Evolutionary conservation across 1,284 basidiomycete genomes (phyloP).

Genomic region (Phellinidium pouzarii): DNA sequence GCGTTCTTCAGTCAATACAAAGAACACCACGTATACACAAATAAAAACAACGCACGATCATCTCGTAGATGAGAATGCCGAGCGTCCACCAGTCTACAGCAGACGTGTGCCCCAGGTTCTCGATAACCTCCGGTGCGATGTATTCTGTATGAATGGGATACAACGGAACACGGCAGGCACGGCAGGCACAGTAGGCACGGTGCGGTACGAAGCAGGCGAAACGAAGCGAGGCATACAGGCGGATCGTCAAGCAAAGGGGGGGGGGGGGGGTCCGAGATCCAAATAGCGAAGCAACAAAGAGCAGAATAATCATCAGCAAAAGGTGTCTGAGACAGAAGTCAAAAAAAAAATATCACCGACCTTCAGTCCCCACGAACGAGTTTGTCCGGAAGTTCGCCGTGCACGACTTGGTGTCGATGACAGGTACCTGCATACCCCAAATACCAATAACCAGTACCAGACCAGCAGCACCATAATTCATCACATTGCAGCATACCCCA

Average conservation of each 20-base stretch:
- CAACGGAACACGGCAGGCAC: too few relatives aligned
- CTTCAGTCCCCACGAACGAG: conserved; percentile 98
- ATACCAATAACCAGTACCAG: neutral
- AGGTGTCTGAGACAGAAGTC: too few relatives aligned
- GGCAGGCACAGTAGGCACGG: too few relatives aligned
- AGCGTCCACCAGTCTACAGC: conserved; percentile 99
- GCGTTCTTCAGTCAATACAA: neutral
- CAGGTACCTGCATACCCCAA: conserved; percentile 51
- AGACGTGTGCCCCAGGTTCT: conserved; percentile 94
- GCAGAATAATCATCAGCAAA: too few relatives aligned
- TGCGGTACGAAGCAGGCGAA: neutral
- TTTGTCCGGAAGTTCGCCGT: conserved; percentile 98
- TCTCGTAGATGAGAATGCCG: conserved; percentile 98
- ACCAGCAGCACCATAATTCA: conserved; percentile 1
- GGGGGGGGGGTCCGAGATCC: too few relatives aligned
- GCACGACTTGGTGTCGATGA: conserved; percentile 96
- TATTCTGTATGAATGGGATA: conserved; percentile 76
- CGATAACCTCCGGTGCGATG: conserved; percentile 98
- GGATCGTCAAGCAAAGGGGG: neutral
- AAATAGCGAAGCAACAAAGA: too few relatives aligned
- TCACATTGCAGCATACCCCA: neutral
- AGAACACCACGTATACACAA: conserved; percentile 17
- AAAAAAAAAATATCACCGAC: conserved; percentile 36
- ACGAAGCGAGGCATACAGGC: conserved; percentile 3
- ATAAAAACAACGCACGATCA: conserved; percentile 78